phyloP scores from a whole-genome alignment of 2,329 filamentous ascomycete genomes.

The Lasiodiplodia gonubiensis region DNA sequence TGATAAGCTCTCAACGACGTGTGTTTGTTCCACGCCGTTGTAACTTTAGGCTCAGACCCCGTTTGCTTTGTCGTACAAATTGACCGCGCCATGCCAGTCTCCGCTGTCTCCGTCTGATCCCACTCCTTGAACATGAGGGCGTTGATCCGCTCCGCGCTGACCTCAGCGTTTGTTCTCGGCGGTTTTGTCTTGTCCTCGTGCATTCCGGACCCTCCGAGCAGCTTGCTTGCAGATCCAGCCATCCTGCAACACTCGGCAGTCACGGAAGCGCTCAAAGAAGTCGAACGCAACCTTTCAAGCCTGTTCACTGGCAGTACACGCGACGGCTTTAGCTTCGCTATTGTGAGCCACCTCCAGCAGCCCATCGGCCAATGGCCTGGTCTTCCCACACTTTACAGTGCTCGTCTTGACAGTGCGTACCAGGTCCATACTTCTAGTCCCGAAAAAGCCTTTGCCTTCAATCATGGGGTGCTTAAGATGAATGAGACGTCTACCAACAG shows the following conservation, averaged over 20 bases:
- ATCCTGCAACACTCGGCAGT: slow-evolving; percentile 37
- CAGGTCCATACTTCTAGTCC: slow-evolving; percentile 40
- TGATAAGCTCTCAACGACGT: slow-evolving; percentile 5
- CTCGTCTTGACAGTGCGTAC: not conserved
- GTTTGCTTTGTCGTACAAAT: not conserved
- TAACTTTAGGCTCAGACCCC: not conserved
- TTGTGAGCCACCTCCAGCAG: slow-evolving; percentile 33
- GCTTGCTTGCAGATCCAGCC: slow-evolving; percentile 33
- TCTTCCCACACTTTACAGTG: not conserved
- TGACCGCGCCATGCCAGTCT: not conserved
- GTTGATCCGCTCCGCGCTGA: not conserved
- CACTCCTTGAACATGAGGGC: not conserved
- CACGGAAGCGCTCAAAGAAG: slow-evolving; percentile 35
- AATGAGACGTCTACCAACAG: slow-evolving; percentile 35
- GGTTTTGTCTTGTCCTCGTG: slow-evolving; percentile 31
- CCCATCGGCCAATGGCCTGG: too few species aligned
- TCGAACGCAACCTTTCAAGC: slow-evolving; percentile 33
- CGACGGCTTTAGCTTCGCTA: slow-evolving; percentile 40
- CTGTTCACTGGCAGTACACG: slow-evolving; percentile 36
- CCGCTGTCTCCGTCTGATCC: not conserved
- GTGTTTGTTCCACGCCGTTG: not conserved
- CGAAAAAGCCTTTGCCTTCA: slow-evolving; percentile 36
- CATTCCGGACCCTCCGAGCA: slow-evolving; percentile 37
- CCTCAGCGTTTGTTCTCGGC: not conserved
- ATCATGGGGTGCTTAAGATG: slow-evolving; percentile 39